A percentile compares a stretch with the other conserved stretches of the same genome.
phyloP scores from a whole-genome alignment of 2,329 filamentous ascomycete species.

The Aspergillus novofumigatus region DNA sequence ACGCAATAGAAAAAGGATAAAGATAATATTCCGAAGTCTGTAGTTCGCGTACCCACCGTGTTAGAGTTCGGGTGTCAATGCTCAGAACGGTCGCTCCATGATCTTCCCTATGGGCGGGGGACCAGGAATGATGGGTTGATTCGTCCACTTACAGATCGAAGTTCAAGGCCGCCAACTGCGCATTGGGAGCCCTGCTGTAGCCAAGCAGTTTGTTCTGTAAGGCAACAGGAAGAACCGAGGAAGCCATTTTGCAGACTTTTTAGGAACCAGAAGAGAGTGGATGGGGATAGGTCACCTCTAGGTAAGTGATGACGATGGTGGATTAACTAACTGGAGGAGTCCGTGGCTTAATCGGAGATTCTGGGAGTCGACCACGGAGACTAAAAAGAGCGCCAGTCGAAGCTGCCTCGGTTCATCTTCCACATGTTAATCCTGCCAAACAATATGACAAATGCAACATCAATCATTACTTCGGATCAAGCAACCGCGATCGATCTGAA shows the following conservation, averaged over 20 bases:
- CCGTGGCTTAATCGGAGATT: slow-evolving; percentile 1
- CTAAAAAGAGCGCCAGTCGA: background rate
- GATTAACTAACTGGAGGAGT: slow-evolving; percentile 8
- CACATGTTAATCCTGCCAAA: slow-evolving; percentile 1
- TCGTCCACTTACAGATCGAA: slow-evolving; percentile 40
- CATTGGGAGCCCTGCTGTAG: slow-evolving; percentile 29
- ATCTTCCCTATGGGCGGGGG: slow-evolving; percentile 1
- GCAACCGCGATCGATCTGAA: background rate
- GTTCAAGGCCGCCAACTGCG: slow-evolving; percentile 34
- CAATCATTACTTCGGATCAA: background rate
- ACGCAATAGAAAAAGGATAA: slow-evolving; percentile 81
- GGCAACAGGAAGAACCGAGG: slow-evolving; percentile 39
- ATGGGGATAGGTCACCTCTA: slow-evolving; percentile 8
- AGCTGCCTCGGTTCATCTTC: slow-evolving; percentile 6
- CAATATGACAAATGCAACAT: background rate
- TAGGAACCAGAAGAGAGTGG: slow-evolving; percentile 3
- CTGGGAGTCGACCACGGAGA: slow-evolving; percentile 6
- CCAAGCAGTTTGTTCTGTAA: slow-evolving; percentile 43
- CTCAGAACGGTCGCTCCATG: background rate
- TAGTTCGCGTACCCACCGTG: slow-evolving; percentile 1
- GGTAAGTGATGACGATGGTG: background rate
- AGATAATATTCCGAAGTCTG: slow-evolving; percentile 81
- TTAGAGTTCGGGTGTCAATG: slow-evolving; percentile 4
- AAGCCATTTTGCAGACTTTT: slow-evolving; percentile 31
- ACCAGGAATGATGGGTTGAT: background rate